These are phyloP conservation scores for Lonicera japonica DNA, from an alignment of 129 eudicot species.

Conservation along the genomic window DNA sequence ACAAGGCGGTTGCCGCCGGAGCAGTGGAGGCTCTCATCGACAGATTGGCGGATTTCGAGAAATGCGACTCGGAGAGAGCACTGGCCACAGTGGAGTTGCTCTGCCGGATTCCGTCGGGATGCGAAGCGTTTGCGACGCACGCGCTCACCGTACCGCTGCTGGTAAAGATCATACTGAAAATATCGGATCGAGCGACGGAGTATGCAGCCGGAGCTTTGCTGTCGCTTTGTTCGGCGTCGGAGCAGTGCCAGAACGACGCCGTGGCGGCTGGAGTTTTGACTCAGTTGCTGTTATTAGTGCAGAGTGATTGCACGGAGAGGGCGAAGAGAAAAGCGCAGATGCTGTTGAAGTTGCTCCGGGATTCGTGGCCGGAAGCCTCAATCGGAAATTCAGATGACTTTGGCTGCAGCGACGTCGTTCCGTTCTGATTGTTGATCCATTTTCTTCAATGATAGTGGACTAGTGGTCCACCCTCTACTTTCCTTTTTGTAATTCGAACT, in stretches of 20 bases:
- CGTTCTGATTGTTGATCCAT: conserved; percentile 27
- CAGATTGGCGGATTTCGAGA: conserved; percentile 63
- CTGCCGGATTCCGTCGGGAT: conserved; percentile 73
- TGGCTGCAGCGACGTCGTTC: conserved; percentile 73
- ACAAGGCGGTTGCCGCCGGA: conserved; percentile 75
- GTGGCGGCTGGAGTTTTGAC: conserved; percentile 88
- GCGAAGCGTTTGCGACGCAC: conserved; percentile 65
- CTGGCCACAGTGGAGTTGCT: conserved; percentile 82
- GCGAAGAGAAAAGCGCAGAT: conserved; percentile 91
- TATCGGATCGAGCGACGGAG: conserved; percentile 88
- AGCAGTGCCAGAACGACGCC: conserved; percentile 61
- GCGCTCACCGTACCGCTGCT: conserved; percentile 69
- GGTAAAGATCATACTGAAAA: conserved; percentile 60
- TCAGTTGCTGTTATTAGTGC: conserved; percentile 74
- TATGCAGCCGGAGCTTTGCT: conserved; percentile 87
- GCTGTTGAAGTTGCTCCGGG: conserved; percentile 77
- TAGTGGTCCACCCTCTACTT: background rate
- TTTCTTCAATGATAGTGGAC: background rate
- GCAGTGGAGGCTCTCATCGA: conserved; percentile 66
- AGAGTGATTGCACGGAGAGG: conserved; percentile 89
- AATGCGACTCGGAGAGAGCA: conserved; percentile 88
- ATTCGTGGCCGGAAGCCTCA: conserved; percentile 85
- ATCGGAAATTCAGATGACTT: conserved; percentile 56
- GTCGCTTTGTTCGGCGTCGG: conserved; percentile 66
- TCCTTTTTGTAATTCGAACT: conserved; percentile 2